A percentile compares a stretch with the other conserved stretches of the same genome.
phyloP scores from a whole-genome alignment of 352 stramenopile species.

The Pythium rhizo-oryzae region DNA sequence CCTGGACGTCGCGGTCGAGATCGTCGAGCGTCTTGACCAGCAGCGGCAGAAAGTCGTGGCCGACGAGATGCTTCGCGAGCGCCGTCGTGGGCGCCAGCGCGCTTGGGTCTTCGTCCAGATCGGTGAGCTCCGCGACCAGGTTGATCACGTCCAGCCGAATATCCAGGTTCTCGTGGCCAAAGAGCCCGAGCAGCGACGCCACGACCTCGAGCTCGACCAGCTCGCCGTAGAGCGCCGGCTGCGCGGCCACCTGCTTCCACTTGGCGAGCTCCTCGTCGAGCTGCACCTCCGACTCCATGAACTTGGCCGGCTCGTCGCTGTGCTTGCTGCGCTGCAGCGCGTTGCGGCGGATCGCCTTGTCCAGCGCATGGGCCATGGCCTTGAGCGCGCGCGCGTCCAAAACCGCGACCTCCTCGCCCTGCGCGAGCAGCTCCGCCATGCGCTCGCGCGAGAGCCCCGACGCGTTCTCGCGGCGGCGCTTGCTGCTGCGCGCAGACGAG shows the following conservation, averaged over 20 bases:
- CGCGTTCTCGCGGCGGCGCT: slow-evolving; percentile 4
- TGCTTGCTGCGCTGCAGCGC: slow-evolving; percentile 63
- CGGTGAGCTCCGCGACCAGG: slow-evolving; percentile 55
- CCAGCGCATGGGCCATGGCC: slow-evolving; percentile 45
- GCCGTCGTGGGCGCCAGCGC: slow-evolving; percentile 36
- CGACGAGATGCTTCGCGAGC: slow-evolving; percentile 44
- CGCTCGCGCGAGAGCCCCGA: slow-evolving; percentile 29
- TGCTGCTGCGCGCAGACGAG: background rate
- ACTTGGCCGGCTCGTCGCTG: slow-evolving; percentile 59
- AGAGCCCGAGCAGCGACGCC: slow-evolving; percentile 54
- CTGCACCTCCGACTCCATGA: slow-evolving; percentile 69
- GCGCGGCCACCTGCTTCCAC: slow-evolving; percentile 48
- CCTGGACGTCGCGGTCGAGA: slow-evolving; percentile 32
- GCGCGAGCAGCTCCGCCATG: slow-evolving; percentile 50
- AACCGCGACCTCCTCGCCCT: slow-evolving; percentile 43
- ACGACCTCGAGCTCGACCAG: slow-evolving; percentile 50
- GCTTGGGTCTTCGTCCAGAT: slow-evolving; percentile 42
- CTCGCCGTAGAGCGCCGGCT: slow-evolving; percentile 46
- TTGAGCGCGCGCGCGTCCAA: slow-evolving; percentile 63
- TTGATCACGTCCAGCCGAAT: slow-evolving; percentile 43
- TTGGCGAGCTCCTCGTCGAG: slow-evolving; percentile 44
- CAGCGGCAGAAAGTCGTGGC: slow-evolving; percentile 38
- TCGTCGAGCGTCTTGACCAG: slow-evolving; percentile 39
- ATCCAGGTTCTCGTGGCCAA: slow-evolving; percentile 72
- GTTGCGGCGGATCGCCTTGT: slow-evolving; percentile 68